phyloP scores from a whole-genome alignment of 768 basidiomycete genomes.

The Xanthoconium stramineum region DNA sequence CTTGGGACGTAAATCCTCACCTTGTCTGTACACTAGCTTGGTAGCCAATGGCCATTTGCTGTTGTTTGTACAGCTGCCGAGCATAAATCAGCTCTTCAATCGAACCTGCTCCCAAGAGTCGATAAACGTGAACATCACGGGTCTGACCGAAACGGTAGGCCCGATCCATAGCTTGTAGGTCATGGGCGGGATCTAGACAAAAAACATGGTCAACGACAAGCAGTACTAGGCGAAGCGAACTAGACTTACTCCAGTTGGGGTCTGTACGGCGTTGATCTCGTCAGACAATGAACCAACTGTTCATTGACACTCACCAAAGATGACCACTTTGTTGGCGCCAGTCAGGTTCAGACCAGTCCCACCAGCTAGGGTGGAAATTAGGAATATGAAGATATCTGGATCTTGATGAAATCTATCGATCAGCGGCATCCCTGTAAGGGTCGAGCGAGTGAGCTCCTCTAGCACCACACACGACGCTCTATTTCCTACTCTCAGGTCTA shows the following conservation, averaged over 20 bases:
- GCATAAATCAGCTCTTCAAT: conserved; percentile 87
- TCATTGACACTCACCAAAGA: conserved; percentile 58
- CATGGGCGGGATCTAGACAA: conserved; percentile 82
- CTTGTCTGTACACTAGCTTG: conserved; percentile 80
- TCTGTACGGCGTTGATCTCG: conserved; percentile 40
- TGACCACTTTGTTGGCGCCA: conserved; percentile 91
- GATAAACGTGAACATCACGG: conserved; percentile 80
- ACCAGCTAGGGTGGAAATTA: conserved; percentile 89
- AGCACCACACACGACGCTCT: background rate
- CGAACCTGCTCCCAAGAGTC: conserved; percentile 82
- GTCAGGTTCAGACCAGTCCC: conserved; percentile 90
- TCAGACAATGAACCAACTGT: conserved; percentile 1
- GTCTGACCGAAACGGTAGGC: conserved; percentile 86
- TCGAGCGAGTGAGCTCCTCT: background rate
- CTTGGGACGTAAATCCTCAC: conserved; percentile 31
- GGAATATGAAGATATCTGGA: conserved; percentile 69
- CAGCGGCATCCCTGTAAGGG: conserved; percentile 67
- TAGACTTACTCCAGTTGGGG: conserved; percentile 90
- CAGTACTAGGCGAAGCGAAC: background rate
- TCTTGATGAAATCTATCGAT: conserved; percentile 83
- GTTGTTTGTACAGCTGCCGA: conserved; percentile 89
- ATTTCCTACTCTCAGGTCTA: conserved; percentile 58
- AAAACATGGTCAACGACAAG: background rate
- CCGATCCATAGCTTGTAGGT: conserved; percentile 88
- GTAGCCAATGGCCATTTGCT: conserved; percentile 90